Evolutionary conservation across 257 asterid genomes (phyloP).

Genomic region (Avicennia marina): DNA sequence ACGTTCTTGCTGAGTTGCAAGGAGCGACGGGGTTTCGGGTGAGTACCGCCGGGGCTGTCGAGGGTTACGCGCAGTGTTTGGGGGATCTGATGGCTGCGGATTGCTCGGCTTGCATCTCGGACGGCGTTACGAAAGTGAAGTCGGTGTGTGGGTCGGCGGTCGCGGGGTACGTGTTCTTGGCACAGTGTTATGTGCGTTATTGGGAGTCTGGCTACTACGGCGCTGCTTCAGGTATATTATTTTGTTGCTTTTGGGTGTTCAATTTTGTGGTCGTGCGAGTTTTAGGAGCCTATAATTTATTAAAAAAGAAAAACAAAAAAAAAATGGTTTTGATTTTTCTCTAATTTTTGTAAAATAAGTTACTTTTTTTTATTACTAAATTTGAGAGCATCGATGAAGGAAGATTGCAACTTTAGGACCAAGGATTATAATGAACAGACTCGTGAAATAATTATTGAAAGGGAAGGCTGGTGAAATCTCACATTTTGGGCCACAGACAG

Average conservation of each 20-base stretch:
- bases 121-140: conserved; percentile 34
- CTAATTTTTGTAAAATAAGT: too few relatives aligned
- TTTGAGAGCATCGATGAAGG: neutral
- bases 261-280: too few relatives aligned
- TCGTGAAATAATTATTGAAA: too few relatives aligned
- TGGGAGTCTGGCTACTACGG: conserved; percentile 48
- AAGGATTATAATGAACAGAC: too few relatives aligned
- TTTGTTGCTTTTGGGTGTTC: too few relatives aligned
- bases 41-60: conserved; percentile 34
- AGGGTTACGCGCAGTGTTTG: conserved; percentile 49
- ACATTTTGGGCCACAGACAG: too few relatives aligned
- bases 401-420: too few relatives aligned
- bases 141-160: conserved; percentile 40
- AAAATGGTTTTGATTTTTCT: too few relatives aligned
- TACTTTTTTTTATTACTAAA: too few relatives aligned
- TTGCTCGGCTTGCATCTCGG: conserved; percentile 31
- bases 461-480: too few relatives aligned
- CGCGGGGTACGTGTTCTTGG: conserved; percentile 48
- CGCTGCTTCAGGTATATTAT: conserved; percentile 27
- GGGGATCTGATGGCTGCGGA: conserved; percentile 39
- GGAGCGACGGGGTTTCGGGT: conserved; percentile 50
- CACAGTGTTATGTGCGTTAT: conserved; percentile 46
- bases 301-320: too few relatives aligned
- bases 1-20: conserved; percentile 39
- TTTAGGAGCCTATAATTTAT: too few relatives aligned